Evolutionary conservation across 805 yeast species (phyloP).

Genomic region (Debaryomyces prosopidis): DNA sequence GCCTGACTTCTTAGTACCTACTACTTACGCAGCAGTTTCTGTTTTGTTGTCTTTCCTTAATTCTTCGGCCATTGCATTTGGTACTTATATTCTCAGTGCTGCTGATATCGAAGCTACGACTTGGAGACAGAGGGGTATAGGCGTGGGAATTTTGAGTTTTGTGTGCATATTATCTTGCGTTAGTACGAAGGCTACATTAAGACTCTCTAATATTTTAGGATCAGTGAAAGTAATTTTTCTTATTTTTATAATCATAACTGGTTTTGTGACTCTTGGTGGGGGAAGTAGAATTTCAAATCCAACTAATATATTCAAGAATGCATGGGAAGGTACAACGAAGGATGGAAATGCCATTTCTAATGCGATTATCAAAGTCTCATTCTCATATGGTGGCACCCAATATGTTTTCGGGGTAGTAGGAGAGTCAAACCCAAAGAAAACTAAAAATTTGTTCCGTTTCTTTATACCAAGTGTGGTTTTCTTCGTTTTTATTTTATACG

Average conservation of each 20-base stretch:
- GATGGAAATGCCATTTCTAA: constrained; percentile 43
- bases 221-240: constrained; percentile 34
- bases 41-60: constrained; percentile 37
- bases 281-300: constrained; percentile 33
- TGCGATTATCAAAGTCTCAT: constrained; percentile 45
- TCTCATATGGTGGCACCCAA: constrained; percentile 42
- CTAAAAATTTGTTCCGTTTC: constrained; percentile 23
- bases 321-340: constrained; percentile 41
- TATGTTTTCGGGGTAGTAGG: constrained; percentile 41
- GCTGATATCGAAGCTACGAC: constrained; percentile 26
- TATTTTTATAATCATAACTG: constrained; percentile 32
- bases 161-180: constrained; percentile 20
- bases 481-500: constrained; percentile 30
- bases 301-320: constrained; percentile 32
- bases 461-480: constrained; percentile 33
- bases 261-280: constrained; percentile 38
- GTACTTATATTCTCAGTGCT: constrained; percentile 32
- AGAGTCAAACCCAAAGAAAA: constrained; percentile 25
- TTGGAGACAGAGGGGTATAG: constrained; percentile 40
- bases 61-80: constrained; percentile 39
- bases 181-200: constrained; percentile 28
- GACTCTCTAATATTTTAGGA: constrained; percentile 32
- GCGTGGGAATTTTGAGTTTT: constrained; percentile 29
- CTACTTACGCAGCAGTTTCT: constrained; percentile 37
- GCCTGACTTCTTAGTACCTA: constrained; percentile 35